Evolutionary conservation across 192 early-diverging fungal species (phyloP).

Genomic region (Entomortierella parvispora): DNA sequence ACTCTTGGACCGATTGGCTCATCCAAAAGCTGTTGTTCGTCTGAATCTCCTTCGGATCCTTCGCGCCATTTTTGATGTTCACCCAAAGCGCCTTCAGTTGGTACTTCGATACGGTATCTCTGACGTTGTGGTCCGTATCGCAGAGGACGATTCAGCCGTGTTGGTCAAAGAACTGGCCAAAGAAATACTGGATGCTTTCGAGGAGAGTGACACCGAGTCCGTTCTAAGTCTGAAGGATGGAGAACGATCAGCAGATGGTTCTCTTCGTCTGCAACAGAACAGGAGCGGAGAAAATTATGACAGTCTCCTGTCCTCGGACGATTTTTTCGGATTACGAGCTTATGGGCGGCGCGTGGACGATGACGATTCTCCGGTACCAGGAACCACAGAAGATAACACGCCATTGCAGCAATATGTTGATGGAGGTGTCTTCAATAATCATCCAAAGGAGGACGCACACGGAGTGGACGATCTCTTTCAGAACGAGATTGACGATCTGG

Average conservation of each 20-base stretch:
- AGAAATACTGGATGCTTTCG: constrained; percentile 49
- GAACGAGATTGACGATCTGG: constrained; percentile 33
- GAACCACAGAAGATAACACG: background rate
- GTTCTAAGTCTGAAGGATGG: constrained; percentile 8
- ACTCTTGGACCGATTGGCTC: constrained; percentile 39
- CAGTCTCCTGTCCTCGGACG: constrained; percentile 4
- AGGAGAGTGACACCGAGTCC: constrained; percentile 43
- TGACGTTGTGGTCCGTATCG: constrained; percentile 42
- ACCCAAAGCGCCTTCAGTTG: constrained; percentile 45
- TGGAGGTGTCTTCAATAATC: constrained; percentile 6
- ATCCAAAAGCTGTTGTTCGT: constrained; percentile 62
- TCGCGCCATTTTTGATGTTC: constrained; percentile 55
- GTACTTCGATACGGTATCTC: constrained; percentile 45
- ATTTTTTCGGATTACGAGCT: constrained; percentile 22
- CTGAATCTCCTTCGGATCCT: constrained; percentile 61
- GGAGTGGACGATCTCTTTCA: constrained; percentile 30
- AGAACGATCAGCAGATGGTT: constrained; percentile 1
- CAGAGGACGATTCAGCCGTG: constrained; percentile 57
- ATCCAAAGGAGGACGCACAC: background rate
- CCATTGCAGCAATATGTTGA: background rate
- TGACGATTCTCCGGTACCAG: background rate
- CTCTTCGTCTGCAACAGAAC: background rate
- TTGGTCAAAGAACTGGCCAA: constrained; percentile 61
- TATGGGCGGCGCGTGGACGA: background rate
- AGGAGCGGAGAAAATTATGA: constrained; percentile 10